A percentile compares a stretch with the other conserved stretches of the same genome.
phyloP scores from a whole-genome alignment of 345 rosid genomes.

The Cochlearia excelsa region DNA sequence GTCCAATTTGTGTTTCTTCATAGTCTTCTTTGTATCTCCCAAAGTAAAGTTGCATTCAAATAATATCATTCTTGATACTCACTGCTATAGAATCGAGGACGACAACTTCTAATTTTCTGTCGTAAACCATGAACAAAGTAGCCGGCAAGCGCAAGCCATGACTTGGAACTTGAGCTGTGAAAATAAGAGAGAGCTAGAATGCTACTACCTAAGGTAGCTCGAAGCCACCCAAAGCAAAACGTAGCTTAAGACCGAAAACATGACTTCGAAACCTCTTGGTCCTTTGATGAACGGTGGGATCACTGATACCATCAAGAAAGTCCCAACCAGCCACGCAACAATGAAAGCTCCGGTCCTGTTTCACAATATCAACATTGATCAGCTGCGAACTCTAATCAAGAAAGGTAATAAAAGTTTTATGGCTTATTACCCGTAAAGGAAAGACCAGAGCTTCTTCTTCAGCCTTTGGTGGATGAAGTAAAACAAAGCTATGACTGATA shows the following conservation, averaged over 20 bases:
- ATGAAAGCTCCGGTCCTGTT: constrained; percentile 51
- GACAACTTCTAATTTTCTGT: too few relatives aligned
- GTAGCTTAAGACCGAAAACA: constrained; percentile 73
- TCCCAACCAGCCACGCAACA: constrained; percentile 84
- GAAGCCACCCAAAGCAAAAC: constrained; percentile 82
- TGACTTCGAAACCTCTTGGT: constrained; percentile 76
- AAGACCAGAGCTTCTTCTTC: constrained; percentile 67
- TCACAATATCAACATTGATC: not conserved
- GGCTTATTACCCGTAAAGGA: constrained; percentile 62
- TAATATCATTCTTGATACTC: too few relatives aligned
- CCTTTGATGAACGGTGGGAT: constrained; percentile 88
- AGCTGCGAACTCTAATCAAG: not conserved
- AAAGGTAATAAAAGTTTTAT: too few relatives aligned
- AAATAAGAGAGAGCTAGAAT: not conserved
- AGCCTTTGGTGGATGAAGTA: constrained; percentile 75
- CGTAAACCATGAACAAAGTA: too few relatives aligned
- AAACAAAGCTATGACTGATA: constrained; percentile 70
- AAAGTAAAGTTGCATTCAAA: too few relatives aligned
- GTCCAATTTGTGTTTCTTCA: too few relatives aligned
- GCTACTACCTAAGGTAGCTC: constrained; percentile 51
- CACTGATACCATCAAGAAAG: constrained; percentile 92
- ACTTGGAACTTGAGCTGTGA: too few relatives aligned
- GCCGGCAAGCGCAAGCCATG: too few relatives aligned
- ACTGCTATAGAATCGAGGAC: too few relatives aligned
- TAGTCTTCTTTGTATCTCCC: too few relatives aligned